phyloP scores from a whole-genome alignment of 768 basidiomycete species.

The Kwoniella sp. region DNA sequence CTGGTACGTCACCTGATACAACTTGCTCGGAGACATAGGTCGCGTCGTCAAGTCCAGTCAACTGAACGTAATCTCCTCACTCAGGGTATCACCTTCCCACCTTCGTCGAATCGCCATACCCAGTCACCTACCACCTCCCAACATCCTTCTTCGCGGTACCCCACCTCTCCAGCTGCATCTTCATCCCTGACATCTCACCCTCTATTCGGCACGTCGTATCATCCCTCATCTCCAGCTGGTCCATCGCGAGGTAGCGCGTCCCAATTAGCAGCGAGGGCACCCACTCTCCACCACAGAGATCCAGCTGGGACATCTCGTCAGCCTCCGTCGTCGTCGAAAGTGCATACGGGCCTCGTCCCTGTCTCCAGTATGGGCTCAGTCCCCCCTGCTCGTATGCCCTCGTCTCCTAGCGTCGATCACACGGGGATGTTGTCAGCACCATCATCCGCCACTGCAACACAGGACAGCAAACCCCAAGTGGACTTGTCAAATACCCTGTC shows the following conservation, averaged over 20 bases:
- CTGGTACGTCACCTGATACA: conserved; percentile 6
- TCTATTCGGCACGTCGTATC: background rate
- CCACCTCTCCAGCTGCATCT: background rate
- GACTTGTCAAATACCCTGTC: too few species aligned
- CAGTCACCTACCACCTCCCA: background rate
- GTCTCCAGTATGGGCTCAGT: too few species aligned
- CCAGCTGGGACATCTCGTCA: too few species aligned
- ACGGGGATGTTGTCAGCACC: too few species aligned
- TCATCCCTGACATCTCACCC: background rate
- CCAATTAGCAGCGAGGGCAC: too few species aligned
- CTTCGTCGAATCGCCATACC: background rate
- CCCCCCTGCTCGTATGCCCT: too few species aligned
- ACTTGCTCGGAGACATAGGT: too few species aligned
- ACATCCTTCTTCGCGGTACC: background rate
- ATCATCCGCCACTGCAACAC: too few species aligned
- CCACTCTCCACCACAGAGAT: background rate
- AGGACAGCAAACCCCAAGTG: too few species aligned
- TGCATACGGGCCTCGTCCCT: too few species aligned
- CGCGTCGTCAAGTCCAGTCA: conserved; percentile 1
- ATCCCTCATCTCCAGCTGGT: background rate
- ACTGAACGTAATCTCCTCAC: background rate
- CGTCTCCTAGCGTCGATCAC: too few species aligned
- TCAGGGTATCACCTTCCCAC: background rate
- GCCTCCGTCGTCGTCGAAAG: background rate
- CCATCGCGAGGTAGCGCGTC: background rate